These are phyloP conservation scores for Annulohypoxylon bovei DNA, from an alignment of 495 filamentous ascomycete species.

Conservation along the genomic window DNA sequence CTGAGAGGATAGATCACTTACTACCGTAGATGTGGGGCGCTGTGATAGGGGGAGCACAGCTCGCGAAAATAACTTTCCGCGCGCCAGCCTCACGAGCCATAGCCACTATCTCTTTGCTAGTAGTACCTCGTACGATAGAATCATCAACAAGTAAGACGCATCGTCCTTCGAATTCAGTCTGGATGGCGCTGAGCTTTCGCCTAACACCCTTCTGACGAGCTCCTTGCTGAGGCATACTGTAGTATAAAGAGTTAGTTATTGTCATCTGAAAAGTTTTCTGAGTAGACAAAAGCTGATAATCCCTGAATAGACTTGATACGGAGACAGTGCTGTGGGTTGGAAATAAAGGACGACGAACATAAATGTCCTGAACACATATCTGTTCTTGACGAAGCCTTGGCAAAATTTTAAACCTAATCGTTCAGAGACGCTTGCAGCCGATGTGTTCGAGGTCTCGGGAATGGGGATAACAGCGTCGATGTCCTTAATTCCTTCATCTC, in stretches of 20 bases:
- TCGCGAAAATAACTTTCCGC: slow-evolving; percentile 88
- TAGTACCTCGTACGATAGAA: slow-evolving; percentile 93
- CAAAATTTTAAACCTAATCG: slow-evolving; percentile 75
- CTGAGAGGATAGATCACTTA: slow-evolving; percentile 13
- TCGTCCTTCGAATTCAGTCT: slow-evolving; percentile 83
- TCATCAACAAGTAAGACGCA: slow-evolving; percentile 92
- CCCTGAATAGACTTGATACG: not conserved
- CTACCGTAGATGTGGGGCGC: slow-evolving; percentile 58
- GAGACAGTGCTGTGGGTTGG: slow-evolving; percentile 44
- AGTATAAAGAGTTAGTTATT: not conserved
- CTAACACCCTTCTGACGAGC: slow-evolving; percentile 82
- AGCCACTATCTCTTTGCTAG: slow-evolving; percentile 86
- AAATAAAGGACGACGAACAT: slow-evolving; percentile 56
- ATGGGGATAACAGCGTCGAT: slow-evolving; percentile 95
- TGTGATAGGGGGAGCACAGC: slow-evolving; percentile 86
- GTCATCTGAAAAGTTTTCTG: not conserved
- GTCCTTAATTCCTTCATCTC: slow-evolving; percentile 76
- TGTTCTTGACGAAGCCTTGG: slow-evolving; percentile 89
- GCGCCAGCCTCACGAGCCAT: slow-evolving; percentile 93
- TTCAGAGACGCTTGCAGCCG: slow-evolving; percentile 81
- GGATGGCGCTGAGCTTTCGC: slow-evolving; percentile 83
- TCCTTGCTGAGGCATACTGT: slow-evolving; percentile 63
- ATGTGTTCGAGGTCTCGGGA: slow-evolving; percentile 86
- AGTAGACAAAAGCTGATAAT: not conserved
- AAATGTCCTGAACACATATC: slow-evolving; percentile 95